These are phyloP conservation scores for Rhynchospora tenuis DNA, from an alignment of 176 grass and related monocot genomes.

Conservation along the genomic window DNA sequence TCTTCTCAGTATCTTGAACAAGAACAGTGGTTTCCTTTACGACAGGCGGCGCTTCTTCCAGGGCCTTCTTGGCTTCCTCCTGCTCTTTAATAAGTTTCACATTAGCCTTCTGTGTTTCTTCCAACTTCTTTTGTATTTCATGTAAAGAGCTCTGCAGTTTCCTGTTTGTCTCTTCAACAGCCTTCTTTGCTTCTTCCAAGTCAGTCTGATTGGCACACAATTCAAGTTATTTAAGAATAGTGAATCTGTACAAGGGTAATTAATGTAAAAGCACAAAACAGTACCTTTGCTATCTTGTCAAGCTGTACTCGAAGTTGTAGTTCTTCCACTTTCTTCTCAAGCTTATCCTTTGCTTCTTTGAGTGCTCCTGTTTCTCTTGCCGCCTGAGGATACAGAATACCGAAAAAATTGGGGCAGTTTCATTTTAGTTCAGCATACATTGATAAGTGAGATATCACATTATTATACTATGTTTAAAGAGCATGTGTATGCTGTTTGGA, in stretches of 20 bases:
- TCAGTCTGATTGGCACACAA: slow-evolving; percentile 52
- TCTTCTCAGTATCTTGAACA: slow-evolving; percentile 87
- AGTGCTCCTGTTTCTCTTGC: slow-evolving; percentile 98
- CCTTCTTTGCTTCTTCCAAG: slow-evolving; percentile 96
- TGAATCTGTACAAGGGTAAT: slow-evolving; percentile 12
- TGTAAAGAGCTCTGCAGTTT: slow-evolving; percentile 81
- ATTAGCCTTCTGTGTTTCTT: slow-evolving; percentile 49
- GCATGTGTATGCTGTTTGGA: too few relatives aligned
- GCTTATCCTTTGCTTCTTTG: slow-evolving; percentile 98
- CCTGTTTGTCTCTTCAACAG: slow-evolving; percentile 47
- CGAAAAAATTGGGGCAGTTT: not conserved
- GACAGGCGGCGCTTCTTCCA: slow-evolving; percentile 78
- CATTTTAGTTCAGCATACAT: not conserved
- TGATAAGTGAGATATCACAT: not conserved
- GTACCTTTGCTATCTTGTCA: slow-evolving; percentile 88
- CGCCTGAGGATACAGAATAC: slow-evolving; percentile 45
- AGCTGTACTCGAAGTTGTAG: slow-evolving; percentile 96
- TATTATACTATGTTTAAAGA: not conserved
- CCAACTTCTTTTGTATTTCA: slow-evolving; percentile 78
- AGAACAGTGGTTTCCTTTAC: slow-evolving; percentile 74
- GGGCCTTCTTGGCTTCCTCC: slow-evolving; percentile 54
- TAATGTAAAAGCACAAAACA: slow-evolving; percentile 30
- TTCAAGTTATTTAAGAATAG: slow-evolving; percentile 33
- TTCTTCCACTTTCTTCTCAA: slow-evolving; percentile 98
- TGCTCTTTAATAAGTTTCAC: slow-evolving; percentile 65